phyloP scores from a whole-genome alignment of 169 alveolate species.

The Plasmodium cynomolgi region DNA sequence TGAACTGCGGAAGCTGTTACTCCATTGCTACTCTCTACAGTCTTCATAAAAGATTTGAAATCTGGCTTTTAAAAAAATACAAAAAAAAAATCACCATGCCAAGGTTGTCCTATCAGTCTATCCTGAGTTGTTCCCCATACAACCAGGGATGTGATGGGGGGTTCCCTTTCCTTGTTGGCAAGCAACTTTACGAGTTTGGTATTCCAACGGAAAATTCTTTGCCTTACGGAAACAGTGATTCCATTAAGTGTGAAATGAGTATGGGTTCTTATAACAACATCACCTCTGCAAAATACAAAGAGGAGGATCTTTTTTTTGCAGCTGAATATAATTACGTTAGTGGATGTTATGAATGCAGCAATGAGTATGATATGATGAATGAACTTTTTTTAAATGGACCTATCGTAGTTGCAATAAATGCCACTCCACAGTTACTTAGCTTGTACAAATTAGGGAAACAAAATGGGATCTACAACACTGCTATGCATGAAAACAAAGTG shows the following conservation, averaged over 20 bases:
- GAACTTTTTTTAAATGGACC: slow-evolving; percentile 89
- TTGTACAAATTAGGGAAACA: not conserved
- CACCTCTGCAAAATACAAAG: not conserved
- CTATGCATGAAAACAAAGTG: slow-evolving; percentile 82
- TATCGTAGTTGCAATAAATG: slow-evolving; percentile 87
- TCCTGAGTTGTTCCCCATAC: slow-evolving; percentile 82
- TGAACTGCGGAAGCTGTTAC: slow-evolving; percentile 97
- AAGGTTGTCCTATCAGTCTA: slow-evolving; percentile 63
- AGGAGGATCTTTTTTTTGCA: slow-evolving; percentile 75
- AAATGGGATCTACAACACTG: slow-evolving; percentile 75
- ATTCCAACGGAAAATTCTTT: slow-evolving; percentile 75
- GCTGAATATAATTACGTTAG: slow-evolving; percentile 86
- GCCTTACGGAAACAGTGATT: slow-evolving; percentile 60
- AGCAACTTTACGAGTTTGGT: slow-evolving; percentile 90
- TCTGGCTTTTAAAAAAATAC: slow-evolving; percentile 81
- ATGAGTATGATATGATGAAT: slow-evolving; percentile 84
- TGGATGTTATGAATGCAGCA: slow-evolving; percentile 89
- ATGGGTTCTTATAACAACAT: not conserved
- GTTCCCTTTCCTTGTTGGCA: slow-evolving; percentile 91
- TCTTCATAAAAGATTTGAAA: slow-evolving; percentile 90
- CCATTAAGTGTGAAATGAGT: not conserved
- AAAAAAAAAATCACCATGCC: slow-evolving; percentile 74
- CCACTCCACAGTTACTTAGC: slow-evolving; percentile 81
- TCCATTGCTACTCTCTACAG: slow-evolving; percentile 89
- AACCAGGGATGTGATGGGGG: slow-evolving; percentile 94